phyloP scores from a whole-genome alignment of 176 grass and related monocot species.

The Aegilops longissima region DNA sequence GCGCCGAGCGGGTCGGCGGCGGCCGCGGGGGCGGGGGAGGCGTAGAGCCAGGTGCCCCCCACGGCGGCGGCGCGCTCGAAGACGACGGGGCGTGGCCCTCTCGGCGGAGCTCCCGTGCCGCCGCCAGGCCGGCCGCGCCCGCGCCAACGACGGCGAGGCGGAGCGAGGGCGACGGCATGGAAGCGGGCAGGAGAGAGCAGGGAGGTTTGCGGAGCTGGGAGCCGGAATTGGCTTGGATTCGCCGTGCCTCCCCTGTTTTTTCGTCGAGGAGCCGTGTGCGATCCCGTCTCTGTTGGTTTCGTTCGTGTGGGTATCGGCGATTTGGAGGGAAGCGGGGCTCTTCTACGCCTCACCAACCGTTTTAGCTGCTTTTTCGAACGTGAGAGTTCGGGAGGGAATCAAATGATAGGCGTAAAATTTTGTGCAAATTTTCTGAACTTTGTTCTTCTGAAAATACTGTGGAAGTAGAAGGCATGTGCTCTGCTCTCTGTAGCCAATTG shows the following conservation, averaged over 20 bases:
- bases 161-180: constrained; percentile 5
- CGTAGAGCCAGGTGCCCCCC: constrained; percentile 75
- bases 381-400: no score
- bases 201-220: background rate
- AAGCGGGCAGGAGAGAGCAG: background rate
- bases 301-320: background rate
- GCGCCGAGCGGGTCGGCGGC: constrained; percentile 59
- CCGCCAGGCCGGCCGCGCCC: constrained; percentile 55
- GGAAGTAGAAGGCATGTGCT: no score
- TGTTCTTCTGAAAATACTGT: no score
- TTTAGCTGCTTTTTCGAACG: background rate
- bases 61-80: constrained; percentile 67
- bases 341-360: background rate
- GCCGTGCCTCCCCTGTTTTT: background rate
- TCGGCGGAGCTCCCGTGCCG: constrained; percentile 58
- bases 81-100: constrained; percentile 76
- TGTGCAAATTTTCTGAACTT: no score
- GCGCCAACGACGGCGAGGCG: constrained; percentile 73
- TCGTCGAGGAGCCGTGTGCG: background rate
- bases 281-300: background rate
- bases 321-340: constrained; percentile 12
- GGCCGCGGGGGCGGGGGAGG: constrained; percentile 4
- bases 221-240: background rate
- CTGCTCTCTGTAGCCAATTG: no score
- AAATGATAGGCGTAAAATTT: no score